These are phyloP conservation scores for Crithidia fasciculata DNA, from an alignment of 208 protist species.

Conservation along the genomic window DNA sequence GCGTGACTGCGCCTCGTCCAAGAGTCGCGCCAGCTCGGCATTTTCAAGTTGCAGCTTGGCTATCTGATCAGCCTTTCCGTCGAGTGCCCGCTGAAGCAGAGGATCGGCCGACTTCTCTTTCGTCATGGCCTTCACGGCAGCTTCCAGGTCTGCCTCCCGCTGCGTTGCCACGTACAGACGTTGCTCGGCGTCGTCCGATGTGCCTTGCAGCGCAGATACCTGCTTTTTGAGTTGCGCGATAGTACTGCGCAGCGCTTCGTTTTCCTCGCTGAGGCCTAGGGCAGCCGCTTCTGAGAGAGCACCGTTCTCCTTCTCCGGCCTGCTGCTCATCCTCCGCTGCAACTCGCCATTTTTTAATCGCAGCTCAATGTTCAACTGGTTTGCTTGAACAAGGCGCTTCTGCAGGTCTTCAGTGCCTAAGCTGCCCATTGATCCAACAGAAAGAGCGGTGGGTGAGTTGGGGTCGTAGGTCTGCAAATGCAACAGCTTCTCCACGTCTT, in stretches of 20 bases:
- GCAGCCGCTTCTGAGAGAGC: neutral
- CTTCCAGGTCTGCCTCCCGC: conserved; percentile 18
- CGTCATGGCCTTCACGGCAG: conserved; percentile 11
- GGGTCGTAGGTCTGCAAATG: neutral
- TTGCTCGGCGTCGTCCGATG: conserved; percentile 13
- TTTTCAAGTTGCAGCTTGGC: conserved; percentile 43
- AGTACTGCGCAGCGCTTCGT: conserved; percentile 13
- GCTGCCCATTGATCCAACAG: neutral
- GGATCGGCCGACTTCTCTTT: conserved; percentile 24
- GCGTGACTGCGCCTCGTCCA: conserved; percentile 45
- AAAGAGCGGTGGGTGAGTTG: neutral
- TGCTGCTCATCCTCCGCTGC: conserved; percentile 12
- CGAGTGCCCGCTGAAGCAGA: conserved; percentile 24
- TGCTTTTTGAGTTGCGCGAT: conserved; percentile 17
- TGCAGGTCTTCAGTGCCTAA: conserved; percentile 24
- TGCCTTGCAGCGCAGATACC: conserved; percentile 8
- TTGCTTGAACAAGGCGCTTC: conserved; percentile 24
- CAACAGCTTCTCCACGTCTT: neutral
- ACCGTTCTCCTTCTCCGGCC: neutral
- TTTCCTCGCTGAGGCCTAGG: conserved; percentile 8
- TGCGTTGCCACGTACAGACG: conserved; percentile 4
- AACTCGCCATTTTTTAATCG: conserved; percentile 24
- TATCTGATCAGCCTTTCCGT: conserved; percentile 33
- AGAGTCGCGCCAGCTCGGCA: conserved; percentile 43
- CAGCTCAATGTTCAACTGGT: conserved; percentile 41